phyloP scores from a whole-genome alignment of 2,329 filamentous ascomycete species.

The Sporothrix phasma region DNA sequence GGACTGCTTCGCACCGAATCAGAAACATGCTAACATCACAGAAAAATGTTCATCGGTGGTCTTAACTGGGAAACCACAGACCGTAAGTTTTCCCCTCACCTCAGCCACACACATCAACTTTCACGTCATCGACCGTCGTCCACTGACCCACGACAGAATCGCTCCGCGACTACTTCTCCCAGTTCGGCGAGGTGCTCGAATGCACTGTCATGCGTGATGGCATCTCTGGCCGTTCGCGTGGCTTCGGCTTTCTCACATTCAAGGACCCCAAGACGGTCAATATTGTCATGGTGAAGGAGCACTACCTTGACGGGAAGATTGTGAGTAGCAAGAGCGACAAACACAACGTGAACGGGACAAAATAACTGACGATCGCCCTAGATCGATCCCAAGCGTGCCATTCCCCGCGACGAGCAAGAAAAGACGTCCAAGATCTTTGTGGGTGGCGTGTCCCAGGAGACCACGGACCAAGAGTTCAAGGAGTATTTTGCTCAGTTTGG shows the following conservation, averaged over 20 bases:
- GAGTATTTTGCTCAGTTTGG: conserved; percentile 96
- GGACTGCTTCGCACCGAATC: background rate
- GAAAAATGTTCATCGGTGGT: conserved; percentile 99
- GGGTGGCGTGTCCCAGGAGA: conserved; percentile 93
- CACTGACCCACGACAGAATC: conserved; percentile 56
- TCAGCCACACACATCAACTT: too few species aligned
- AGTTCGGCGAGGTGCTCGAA: conserved; percentile 94
- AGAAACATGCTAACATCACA: conserved; percentile 29
- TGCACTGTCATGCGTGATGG: conserved; percentile 99
- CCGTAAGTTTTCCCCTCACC: conserved; percentile 11
- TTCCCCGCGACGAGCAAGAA: conserved; percentile 94
- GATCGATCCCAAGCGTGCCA: conserved; percentile 97
- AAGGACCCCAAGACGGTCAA: conserved; percentile 97
- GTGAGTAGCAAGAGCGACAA: conserved; percentile 46
- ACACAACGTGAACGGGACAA: too few species aligned
- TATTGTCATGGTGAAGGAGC: conserved; percentile 99
- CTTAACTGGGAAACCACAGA: conserved; percentile 94
- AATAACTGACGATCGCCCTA: conserved; percentile 30
- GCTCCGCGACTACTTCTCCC: conserved; percentile 90
- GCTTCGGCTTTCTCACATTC: conserved; percentile 96
- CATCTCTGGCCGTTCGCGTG: conserved; percentile 82
- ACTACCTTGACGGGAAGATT: conserved; percentile 96
- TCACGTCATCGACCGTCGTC: background rate
- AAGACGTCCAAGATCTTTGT: conserved; percentile 99
- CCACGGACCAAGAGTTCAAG: conserved; percentile 90